A percentile compares a stretch with the other conserved stretches of the same genome.
phyloP scores from a whole-genome alignment of 2,329 filamentous ascomycete species.

The Calonectria pauciramosa region DNA sequence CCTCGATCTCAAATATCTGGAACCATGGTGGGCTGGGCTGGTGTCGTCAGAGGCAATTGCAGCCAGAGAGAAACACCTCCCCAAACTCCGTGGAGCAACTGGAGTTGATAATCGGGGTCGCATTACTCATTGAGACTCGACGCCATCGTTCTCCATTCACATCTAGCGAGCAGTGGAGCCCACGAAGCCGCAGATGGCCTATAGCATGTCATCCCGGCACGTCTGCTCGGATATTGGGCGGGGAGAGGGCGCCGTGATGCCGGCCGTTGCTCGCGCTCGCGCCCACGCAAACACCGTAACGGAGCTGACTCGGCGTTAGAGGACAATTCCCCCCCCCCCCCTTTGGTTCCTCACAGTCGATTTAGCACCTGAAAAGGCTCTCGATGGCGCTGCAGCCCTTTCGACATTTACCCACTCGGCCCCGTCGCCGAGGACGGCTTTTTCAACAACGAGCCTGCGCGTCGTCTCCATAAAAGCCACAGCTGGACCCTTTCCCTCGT shows the following conservation, averaged over 20 bases:
- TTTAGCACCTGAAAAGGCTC: neutral
- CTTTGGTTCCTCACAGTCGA: neutral
- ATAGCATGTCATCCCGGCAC: neutral
- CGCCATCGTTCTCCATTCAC: neutral
- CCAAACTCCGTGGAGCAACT: constrained; percentile 21
- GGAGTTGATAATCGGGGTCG: neutral
- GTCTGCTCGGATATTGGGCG: constrained; percentile 22
- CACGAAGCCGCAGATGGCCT: neutral
- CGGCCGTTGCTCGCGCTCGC: constrained; percentile 12
- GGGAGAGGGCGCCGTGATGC: neutral
- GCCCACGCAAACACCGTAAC: constrained; percentile 10
- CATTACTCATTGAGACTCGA: constrained; percentile 25
- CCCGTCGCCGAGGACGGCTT: constrained; percentile 9
- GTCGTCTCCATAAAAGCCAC: neutral
- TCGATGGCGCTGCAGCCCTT: neutral
- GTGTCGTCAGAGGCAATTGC: neutral
- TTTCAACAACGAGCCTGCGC: neutral
- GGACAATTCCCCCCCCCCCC: neutral
- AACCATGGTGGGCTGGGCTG: neutral
- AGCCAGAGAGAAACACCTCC: neutral
- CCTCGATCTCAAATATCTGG: constrained; percentile 21
- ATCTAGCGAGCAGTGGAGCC: neutral
- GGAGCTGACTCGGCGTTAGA: constrained; percentile 21
- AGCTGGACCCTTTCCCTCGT: neutral
- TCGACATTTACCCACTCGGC: neutral